Conservation (phyloP, 2,329 filamentous ascomycete genomes). For the Verticillium klebahnii region DNA sequence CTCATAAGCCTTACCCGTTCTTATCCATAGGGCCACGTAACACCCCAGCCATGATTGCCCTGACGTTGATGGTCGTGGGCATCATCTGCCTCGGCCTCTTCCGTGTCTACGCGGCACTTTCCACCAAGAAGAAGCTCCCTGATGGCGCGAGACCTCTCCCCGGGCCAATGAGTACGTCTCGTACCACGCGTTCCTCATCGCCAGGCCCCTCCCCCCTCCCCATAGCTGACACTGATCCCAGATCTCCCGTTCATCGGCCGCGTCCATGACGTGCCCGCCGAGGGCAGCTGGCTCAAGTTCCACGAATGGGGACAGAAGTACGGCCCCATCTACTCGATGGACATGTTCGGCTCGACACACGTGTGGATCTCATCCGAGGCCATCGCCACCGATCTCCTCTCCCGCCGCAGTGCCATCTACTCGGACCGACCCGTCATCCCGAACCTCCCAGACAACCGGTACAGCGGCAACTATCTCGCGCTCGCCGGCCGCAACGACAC, state of each 20-base stretch:
- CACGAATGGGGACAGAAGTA: constrained; percentile 41
- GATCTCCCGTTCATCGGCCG: constrained; percentile 38
- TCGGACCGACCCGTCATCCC: constrained; percentile 43
- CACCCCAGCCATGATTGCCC: constrained; percentile 4
- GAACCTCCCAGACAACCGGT: constrained; percentile 41
- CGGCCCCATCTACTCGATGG: constrained; percentile 41
- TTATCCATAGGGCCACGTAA: no score
- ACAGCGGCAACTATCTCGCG: constrained; percentile 31
- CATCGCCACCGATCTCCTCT: constrained; percentile 39
- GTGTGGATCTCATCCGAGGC: constrained; percentile 43
- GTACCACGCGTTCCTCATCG: background rate
- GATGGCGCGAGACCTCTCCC: constrained; percentile 22
- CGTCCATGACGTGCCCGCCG: constrained; percentile 37
- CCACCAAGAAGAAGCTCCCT: constrained; percentile 16
- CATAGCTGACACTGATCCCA: constrained; percentile 12
- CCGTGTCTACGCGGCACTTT: constrained; percentile 5
- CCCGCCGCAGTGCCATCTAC: constrained; percentile 35
- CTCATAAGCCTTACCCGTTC: background rate
- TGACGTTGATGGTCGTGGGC: constrained; percentile 6
- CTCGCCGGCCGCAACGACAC: constrained; percentile 25
- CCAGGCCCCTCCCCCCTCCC: constrained; percentile 3
- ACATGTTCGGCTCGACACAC: constrained; percentile 40
- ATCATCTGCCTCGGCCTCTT: background rate
- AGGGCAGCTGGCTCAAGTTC: constrained; percentile 41
- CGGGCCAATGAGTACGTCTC: constrained; percentile 20